Conservation (phyloP, 805 yeast genomes). For the Wickerhamiella musiphila region DNA sequence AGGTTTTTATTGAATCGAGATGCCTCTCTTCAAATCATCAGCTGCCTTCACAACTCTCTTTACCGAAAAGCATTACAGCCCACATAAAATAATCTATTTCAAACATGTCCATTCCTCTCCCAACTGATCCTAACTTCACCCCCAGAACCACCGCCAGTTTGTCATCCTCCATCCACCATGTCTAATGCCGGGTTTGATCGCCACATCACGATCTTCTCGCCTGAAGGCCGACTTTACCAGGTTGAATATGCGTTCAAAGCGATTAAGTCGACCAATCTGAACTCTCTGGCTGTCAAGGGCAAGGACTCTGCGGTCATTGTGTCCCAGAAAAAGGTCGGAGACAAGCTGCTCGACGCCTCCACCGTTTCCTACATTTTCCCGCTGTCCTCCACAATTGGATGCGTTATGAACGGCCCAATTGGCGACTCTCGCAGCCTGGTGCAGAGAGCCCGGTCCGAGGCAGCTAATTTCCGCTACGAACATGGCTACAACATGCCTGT, state of each 20-base stretch:
- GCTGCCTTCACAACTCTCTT: neutral
- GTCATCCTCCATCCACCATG: conserved; percentile 7
- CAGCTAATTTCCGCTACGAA: conserved; percentile 85
- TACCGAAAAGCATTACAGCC: neutral
- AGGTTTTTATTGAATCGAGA: too few species aligned
- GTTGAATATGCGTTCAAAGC: conserved; percentile 98
- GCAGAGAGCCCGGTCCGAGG: conserved; percentile 80
- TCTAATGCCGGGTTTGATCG: conserved; percentile 85
- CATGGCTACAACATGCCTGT: conserved; percentile 96
- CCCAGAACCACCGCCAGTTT: neutral
- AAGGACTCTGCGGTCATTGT: conserved; percentile 73
- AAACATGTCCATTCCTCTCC: conserved; percentile 2
- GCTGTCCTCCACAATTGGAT: conserved; percentile 67
- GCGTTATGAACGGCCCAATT: conserved; percentile 78
- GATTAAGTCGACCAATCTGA: conserved; percentile 78
- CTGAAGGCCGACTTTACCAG: conserved; percentile 94
- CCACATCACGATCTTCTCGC: conserved; percentile 95
- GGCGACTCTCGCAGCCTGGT: conserved; percentile 92
- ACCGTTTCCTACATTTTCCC: conserved; percentile 78
- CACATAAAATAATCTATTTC: neutral
- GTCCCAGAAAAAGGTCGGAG: conserved; percentile 93
- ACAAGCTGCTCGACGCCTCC: conserved; percentile 71
- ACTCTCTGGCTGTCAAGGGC: conserved; percentile 76
- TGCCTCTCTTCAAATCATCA: neutral
- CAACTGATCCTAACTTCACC: neutral